Evolutionary conservation across 164 flowering plant genomes (phyloP).

Genomic region (Berberis thunbergii): DNA sequence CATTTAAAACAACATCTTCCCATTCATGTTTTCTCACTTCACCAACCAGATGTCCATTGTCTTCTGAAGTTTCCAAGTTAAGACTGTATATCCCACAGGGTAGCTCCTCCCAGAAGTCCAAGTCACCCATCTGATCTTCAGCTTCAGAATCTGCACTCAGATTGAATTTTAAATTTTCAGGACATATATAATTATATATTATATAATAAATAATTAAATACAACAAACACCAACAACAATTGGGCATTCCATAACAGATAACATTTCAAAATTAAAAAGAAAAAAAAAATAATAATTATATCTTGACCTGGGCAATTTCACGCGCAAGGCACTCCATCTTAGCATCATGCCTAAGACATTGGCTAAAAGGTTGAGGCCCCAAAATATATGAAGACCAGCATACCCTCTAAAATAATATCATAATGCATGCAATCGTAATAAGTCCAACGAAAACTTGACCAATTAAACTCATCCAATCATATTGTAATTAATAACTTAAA

Average conservation of each 20-base stretch:
- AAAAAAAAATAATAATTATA: too few relatives aligned
- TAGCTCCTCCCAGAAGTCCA: constrained; percentile 83
- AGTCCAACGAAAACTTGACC: too few relatives aligned
- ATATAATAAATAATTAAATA: neutral
- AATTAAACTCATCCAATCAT: too few relatives aligned
- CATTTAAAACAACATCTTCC: constrained; percentile 39
- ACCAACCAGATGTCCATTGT: constrained; percentile 29
- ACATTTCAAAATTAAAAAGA: too few relatives aligned
- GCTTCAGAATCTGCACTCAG: constrained; percentile 34
- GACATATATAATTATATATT: neutral
- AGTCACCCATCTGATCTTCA: constrained; percentile 18
- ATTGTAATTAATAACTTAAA: too few relatives aligned
- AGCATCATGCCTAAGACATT: too few relatives aligned
- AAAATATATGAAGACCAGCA: too few relatives aligned
- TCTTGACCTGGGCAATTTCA: too few relatives aligned
- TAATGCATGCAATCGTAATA: too few relatives aligned
- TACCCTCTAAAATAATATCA: too few relatives aligned
- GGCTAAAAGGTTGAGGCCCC: too few relatives aligned
- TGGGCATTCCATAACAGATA: neutral
- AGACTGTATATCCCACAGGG: constrained; percentile 85
- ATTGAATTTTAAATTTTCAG: neutral
- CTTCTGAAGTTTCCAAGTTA: constrained; percentile 18
- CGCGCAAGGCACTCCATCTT: too few relatives aligned
- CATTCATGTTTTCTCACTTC: constrained; percentile 65
- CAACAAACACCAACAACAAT: neutral